Evolutionary conservation across 2,329 filamentous ascomycete species (phyloP), one percentile per base, ranked within the genome.

Genomic region (Verticillium alfalfae): DNA sequence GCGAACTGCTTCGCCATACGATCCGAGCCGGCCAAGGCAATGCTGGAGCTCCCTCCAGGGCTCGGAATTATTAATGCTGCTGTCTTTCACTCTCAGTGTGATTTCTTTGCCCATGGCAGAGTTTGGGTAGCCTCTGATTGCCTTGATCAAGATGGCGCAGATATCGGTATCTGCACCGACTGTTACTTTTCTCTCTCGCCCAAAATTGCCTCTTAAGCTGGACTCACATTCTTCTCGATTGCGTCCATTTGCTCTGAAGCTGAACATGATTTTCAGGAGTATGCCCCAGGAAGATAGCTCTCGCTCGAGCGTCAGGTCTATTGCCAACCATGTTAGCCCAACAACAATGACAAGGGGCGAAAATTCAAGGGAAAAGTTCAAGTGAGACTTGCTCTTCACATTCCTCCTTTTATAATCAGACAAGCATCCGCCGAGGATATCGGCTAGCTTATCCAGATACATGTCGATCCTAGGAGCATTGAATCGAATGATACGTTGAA

Each of bases 11-110:
- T 56, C 57, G 1, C 66, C 58, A 45, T 72, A 74, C 7, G 67
- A 66, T 1, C 60, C 58, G 0, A 74, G 66, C 0, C 72, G 69
- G 1, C 66, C 67, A 9, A 72, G 8, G 15, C 54, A 63, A 37
- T 75, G 72, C 2, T 69, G 66, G 1, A 74, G 57, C n/a, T 75
- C 70, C 1, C 65, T 66, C 72, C 72, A 73, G 45, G 67, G 68
- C 9, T 59, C 41, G 0, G 66, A 67, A 38, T 64, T 63, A 1
- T 45, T 60, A 0, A 68, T 61, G 9, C 1, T 70, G 22, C 57
- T 57, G 5, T 41, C 57, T 2, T 34, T 60, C 10, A 56, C 5
- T 34, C 38, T 58, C 12, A 57, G 38, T 39, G 60, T 0, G 1
- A 64, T 61, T 3, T 8, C 60, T 34, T 60, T 39, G 26, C 45